Evolutionary conservation across 2,329 filamentous ascomycete genomes (phyloP).

Genomic region (Penicillium sp.): DNA sequence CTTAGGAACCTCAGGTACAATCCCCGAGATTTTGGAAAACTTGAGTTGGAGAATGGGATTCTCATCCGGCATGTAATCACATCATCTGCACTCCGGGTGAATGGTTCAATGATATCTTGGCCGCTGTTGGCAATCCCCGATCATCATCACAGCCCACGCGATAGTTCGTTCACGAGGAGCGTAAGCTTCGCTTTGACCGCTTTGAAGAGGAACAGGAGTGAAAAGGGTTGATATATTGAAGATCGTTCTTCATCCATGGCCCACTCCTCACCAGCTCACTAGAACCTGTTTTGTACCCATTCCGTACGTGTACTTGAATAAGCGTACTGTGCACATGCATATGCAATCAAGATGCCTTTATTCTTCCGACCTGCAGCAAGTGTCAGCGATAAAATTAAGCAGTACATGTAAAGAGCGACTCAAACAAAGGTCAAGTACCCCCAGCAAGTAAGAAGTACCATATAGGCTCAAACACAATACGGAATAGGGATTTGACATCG

Average conservation of each 20-base stretch:
- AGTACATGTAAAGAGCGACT: too few species aligned
- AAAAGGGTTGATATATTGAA: not conserved
- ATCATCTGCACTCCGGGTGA: conserved; percentile 15
- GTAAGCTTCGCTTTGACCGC: conserved; percentile 15
- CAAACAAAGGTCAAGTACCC: too few species aligned
- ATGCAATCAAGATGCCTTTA: not conserved
- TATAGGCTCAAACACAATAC: too few species aligned
- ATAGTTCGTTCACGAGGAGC: conserved; percentile 1
- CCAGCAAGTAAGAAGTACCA: too few species aligned
- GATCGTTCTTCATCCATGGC: not conserved
- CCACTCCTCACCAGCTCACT: not conserved
- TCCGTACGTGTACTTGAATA: not conserved
- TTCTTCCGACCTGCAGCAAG: not conserved
- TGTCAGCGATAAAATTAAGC: not conserved
- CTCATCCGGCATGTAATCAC: conserved; percentile 16
- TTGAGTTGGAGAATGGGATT: not conserved
- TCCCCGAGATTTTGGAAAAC: not conserved
- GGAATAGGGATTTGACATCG: too few species aligned
- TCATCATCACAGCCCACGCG: conserved; percentile 7
- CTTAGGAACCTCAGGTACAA: not conserved
- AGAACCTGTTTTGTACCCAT: not conserved
- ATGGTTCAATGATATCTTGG: conserved; percentile 11
- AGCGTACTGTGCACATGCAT: too few species aligned
- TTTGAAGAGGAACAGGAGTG: not conserved
- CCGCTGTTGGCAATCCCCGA: conserved; percentile 14